Conservation (phyloP, 208 protist genomes). For the Crithidia bombi region DNA sequence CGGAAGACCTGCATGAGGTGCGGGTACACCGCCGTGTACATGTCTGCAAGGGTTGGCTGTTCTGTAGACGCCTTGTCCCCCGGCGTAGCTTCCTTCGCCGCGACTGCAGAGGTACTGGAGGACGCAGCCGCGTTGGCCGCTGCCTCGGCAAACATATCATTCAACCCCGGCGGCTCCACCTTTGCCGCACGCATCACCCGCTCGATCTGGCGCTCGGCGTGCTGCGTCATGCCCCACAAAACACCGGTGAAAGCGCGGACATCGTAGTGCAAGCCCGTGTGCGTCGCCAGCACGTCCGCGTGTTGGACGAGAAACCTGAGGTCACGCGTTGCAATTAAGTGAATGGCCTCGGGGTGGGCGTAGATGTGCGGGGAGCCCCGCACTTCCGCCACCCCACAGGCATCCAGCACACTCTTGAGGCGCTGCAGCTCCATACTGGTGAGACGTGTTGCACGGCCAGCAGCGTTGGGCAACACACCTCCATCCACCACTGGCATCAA, state of each 20-base stretch:
- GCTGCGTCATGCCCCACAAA: slow-evolving; percentile 66
- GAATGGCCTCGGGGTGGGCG: slow-evolving; percentile 57
- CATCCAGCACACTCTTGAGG: slow-evolving; percentile 52
- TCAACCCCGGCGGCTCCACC: background rate
- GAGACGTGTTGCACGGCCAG: background rate
- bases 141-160: slow-evolving; percentile 6
- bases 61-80: background rate
- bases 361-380: slow-evolving; percentile 68
- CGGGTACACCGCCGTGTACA: slow-evolving; percentile 31
- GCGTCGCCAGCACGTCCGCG: slow-evolving; percentile 41
- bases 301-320: slow-evolving; percentile 43
- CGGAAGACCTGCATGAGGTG: slow-evolving; percentile 37
- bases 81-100: background rate
- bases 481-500: background rate
- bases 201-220: slow-evolving; percentile 44
- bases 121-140: background rate
- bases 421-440: slow-evolving; percentile 32
- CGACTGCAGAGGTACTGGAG: background rate
- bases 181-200: slow-evolving; percentile 23
- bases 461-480: background rate
- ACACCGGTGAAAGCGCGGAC: slow-evolving; percentile 58
- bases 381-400: slow-evolving; percentile 47
- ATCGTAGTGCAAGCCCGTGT: slow-evolving; percentile 56
- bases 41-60: background rate
- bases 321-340: slow-evolving; percentile 46